Conservation (phyloP, 805 yeast species). For the Clavispora santaluciae region DNA sequence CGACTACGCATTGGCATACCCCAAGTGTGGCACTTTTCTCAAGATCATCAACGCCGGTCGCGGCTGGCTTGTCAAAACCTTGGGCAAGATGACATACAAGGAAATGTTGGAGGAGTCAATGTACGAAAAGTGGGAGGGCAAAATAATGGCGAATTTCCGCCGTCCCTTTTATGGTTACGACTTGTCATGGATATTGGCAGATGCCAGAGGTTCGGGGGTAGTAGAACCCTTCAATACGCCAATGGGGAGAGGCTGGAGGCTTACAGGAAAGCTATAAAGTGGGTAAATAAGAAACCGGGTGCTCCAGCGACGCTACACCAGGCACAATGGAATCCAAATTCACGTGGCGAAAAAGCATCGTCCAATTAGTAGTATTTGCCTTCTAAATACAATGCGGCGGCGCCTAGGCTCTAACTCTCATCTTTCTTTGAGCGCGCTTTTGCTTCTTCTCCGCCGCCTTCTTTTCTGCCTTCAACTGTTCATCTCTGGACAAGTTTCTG, state of each 20-base stretch:
- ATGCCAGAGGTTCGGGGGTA: slow-evolving; percentile 48
- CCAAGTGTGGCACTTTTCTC: slow-evolving; percentile 47
- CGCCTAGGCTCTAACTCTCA: slow-evolving; percentile 38
- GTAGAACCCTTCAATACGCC: slow-evolving; percentile 51
- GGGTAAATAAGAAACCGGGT: background rate
- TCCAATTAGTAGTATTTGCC: background rate
- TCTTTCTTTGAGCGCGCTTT: slow-evolving; percentile 64
- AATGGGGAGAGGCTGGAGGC: slow-evolving; percentile 54
- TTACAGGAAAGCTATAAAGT: slow-evolving; percentile 42
- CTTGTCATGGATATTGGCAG: slow-evolving; percentile 46
- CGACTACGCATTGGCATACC: slow-evolving; percentile 42
- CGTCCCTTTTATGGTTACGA: slow-evolving; percentile 49
- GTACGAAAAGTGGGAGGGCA: slow-evolving; percentile 43
- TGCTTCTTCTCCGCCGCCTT: slow-evolving; percentile 79
- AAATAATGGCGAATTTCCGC: slow-evolving; percentile 35
- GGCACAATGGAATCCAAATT: no score
- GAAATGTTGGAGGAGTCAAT: slow-evolving; percentile 42
- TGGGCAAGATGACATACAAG: slow-evolving; percentile 34
- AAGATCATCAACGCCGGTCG: slow-evolving; percentile 42
- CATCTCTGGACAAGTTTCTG: slow-evolving; percentile 62
- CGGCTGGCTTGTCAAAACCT: slow-evolving; percentile 36
- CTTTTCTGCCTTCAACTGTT: slow-evolving; percentile 72
- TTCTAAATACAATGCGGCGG: background rate
- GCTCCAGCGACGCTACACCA: no score
- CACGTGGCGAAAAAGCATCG: no score